Evolutionary conservation across 192 early-diverging fungal species (phyloP), one percentile per base, ranked within the genome.

Genomic region (Obelidium mucronatum): DNA sequence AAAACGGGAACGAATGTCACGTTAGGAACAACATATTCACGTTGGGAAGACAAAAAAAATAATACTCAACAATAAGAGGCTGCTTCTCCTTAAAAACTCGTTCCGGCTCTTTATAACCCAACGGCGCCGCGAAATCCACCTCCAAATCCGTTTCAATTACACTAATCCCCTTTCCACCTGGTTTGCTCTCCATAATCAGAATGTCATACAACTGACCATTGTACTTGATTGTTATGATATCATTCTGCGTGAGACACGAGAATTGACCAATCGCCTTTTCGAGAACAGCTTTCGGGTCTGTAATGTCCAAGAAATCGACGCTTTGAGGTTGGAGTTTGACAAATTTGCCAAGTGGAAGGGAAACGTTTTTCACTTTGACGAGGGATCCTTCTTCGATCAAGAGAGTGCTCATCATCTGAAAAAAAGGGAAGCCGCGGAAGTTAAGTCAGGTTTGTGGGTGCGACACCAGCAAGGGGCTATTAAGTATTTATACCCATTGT

Each of bases 251-350:
- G 63, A 99, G 83, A 2, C 95, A 94, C 17, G 96, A 88, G 79
- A 94, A 99, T 79, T 93, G 91, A 37, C 95, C 89, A 24, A 99
- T 81, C 2, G 96, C 93, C 64, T 95, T 95, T 79, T 99, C 98
- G 19, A 99, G 88, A 83, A 99, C 98, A 30, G 98, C 98, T 35
- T 94, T 93, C 36, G 94, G 96, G 77, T 99, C 96, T 34, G 91
- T 91, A 76, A 99, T 99, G 74, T 98, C 96, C 75, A 99, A 80
- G 82, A 99, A 99, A 70, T 97, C 94, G 1, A 90, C 90, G 19
- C 92, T 93, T 82, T 99, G 98, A n/a, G 98, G 95, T 75, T 99
- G 94, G 59, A 99, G 93, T 79, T 96, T 97, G 53, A 97, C 95
- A 87, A 95, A 94, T 0, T 78, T 89, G 30, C 98, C 97, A 0